phyloP scores from a whole-genome alignment of 768 basidiomycete genomes.

The Mycena belliarum region DNA sequence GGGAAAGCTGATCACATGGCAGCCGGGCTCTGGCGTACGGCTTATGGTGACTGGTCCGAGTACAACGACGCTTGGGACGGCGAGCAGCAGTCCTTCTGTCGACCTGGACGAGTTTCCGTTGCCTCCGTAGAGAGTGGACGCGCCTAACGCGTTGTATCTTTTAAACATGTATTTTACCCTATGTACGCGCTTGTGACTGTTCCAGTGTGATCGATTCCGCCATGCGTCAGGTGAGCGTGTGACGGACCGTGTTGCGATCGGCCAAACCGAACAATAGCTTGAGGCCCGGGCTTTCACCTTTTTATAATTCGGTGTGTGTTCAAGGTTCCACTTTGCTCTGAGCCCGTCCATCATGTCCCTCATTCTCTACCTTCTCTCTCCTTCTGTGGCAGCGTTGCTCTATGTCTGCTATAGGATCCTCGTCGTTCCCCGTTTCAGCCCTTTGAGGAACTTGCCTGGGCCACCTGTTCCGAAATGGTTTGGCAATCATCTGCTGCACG shows the following conservation, averaged over 20 bases:
- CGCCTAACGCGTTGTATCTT: background rate
- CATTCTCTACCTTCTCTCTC: slow-evolving; percentile 1
- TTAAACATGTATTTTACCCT: background rate
- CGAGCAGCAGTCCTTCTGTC: slow-evolving; percentile 39
- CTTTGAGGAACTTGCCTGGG: slow-evolving; percentile 59
- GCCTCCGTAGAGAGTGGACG: slow-evolving; percentile 32
- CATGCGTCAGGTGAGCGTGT: background rate
- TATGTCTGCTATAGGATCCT: slow-evolving; percentile 34
- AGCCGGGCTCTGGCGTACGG: slow-evolving; percentile 22
- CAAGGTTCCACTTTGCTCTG: background rate
- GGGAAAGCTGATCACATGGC: slow-evolving; percentile 38
- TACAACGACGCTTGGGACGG: slow-evolving; percentile 33
- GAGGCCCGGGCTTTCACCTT: too few relatives aligned
- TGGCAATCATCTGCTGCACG: slow-evolving; percentile 50
- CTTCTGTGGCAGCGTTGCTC: slow-evolving; percentile 6
- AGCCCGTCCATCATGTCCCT: slow-evolving; percentile 8
- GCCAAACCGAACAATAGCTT: background rate
- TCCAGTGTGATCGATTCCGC: too few relatives aligned
- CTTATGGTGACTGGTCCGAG: slow-evolving; percentile 40
- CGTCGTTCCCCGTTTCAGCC: slow-evolving; percentile 39
- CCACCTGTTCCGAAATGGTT: slow-evolving; percentile 55
- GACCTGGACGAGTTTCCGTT: slow-evolving; percentile 49
- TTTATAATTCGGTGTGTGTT: too few relatives aligned
- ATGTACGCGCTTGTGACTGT: too few relatives aligned
- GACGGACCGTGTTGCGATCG: background rate